These are phyloP conservation scores for Solanum rostratum DNA, from an alignment of 257 asterid genomes.

Conservation along the genomic window DNA sequence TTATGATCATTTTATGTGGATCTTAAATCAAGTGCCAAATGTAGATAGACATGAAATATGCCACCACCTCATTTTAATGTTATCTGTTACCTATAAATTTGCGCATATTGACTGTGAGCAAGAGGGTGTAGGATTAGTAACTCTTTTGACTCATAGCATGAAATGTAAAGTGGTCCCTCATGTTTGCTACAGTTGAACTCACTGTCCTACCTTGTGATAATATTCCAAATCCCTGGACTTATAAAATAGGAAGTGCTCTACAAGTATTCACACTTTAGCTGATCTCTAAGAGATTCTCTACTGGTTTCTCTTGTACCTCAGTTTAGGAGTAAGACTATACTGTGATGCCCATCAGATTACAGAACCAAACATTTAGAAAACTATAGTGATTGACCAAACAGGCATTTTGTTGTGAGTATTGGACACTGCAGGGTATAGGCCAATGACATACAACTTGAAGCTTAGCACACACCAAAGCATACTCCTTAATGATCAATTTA, in stretches of 20 bases:
- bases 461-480: background rate
- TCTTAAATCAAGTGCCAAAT: background rate
- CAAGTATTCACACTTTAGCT: background rate
- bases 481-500: background rate
- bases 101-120: background rate
- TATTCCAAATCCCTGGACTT: background rate
- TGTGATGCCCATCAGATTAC: background rate
- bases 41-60: background rate
- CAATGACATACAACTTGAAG: background rate
- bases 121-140: background rate
- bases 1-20: background rate
- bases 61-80: background rate
- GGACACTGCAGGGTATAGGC: background rate
- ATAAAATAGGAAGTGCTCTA: background rate
- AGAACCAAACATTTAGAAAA: background rate
- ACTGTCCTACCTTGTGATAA: background rate
- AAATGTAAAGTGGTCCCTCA: background rate
- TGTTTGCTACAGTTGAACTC: background rate
- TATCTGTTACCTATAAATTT: background rate
- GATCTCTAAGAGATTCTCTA: background rate
- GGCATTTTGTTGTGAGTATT: background rate
- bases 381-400: background rate
- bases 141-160: background rate
- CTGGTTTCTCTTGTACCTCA: background rate
- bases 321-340: background rate